Evolutionary conservation across 306 rosid genomes (phyloP).

Genomic region (Ziziphus jujuba): DNA sequence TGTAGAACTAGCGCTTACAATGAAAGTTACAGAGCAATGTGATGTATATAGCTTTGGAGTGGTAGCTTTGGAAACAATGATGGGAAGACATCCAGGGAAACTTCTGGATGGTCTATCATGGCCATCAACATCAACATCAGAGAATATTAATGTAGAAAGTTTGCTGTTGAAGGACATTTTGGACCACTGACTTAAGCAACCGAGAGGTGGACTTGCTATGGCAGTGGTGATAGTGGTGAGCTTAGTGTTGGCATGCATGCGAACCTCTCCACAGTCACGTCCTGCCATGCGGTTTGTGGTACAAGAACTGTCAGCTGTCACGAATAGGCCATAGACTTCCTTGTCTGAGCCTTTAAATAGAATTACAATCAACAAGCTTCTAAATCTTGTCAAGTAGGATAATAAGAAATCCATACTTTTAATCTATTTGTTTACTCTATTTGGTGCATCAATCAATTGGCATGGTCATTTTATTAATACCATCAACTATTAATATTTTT

Average conservation of each 20-base stretch:
- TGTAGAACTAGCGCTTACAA: conserved; percentile 68
- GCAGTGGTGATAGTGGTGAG: conserved; percentile 38
- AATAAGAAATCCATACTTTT: no score
- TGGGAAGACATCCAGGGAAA: conserved; percentile 73
- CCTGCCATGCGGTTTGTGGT: conserved; percentile 58
- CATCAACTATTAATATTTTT: no score
- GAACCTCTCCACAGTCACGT: conserved; percentile 33
- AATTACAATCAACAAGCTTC: no score
- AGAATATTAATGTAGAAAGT: no score
- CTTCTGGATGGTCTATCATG: no score
- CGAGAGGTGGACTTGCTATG: conserved; percentile 24
- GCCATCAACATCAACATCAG: no score
- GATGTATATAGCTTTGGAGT: conserved; percentile 75
- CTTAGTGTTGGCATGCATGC: conserved; percentile 45
- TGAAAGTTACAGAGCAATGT: conserved; percentile 54
- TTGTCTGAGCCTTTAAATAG: no score
- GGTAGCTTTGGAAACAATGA: conserved; percentile 54
- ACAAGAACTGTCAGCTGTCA: conserved; percentile 42
- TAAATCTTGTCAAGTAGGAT: no score
- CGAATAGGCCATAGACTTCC: conserved; percentile 10
- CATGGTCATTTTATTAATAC: no score
- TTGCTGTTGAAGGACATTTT: background rate
- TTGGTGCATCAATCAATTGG: no score
- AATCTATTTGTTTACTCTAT: no score
- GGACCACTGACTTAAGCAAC: conserved; percentile 50